Conservation (phyloP, 2,329 filamentous ascomycete genomes). For the Bipolaris cookei region DNA sequence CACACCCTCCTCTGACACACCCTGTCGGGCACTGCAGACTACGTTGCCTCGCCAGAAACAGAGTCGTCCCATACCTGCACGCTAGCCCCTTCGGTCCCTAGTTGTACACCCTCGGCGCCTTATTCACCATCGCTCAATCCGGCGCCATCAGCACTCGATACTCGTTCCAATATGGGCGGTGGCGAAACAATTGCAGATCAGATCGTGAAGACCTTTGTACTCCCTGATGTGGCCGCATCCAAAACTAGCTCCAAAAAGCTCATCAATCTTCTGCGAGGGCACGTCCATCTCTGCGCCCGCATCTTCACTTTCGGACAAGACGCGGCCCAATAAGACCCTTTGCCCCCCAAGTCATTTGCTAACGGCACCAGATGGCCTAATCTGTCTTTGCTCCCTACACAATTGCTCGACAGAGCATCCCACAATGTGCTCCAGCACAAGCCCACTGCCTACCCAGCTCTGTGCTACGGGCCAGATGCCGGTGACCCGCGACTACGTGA, state of each 20-base stretch:
- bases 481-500: slow-evolving; percentile 65
- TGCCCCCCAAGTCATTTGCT: slow-evolving; percentile 20
- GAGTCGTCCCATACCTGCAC: slow-evolving; percentile 8
- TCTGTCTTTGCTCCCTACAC: slow-evolving; percentile 68
- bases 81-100: slow-evolving; percentile 17
- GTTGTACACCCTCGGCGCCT: slow-evolving; percentile 12
- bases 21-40: slow-evolving; percentile 6
- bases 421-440: slow-evolving; percentile 67
- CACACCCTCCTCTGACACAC: slow-evolving; percentile 20
- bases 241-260: slow-evolving; percentile 40
- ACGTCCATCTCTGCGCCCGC: slow-evolving; percentile 23
- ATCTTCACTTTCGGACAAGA: slow-evolving; percentile 18
- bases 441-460: slow-evolving; percentile 64
- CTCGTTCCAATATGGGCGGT: slow-evolving; percentile 15
- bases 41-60: slow-evolving; percentile 3
- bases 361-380: slow-evolving; percentile 66
- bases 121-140: slow-evolving; percentile 14
- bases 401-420: slow-evolving; percentile 66
- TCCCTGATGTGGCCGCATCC: slow-evolving; percentile 42
- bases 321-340: slow-evolving; percentile 22
- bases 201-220: slow-evolving; percentile 23
- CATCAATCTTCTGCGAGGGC: slow-evolving; percentile 48
- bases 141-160: slow-evolving; percentile 26
- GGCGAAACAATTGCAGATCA: slow-evolving; percentile 18
- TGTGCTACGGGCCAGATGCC: slow-evolving; percentile 80